Evolutionary conservation across 768 basidiomycete species (phyloP).

Genomic region (Clathrus columnatus): DNA sequence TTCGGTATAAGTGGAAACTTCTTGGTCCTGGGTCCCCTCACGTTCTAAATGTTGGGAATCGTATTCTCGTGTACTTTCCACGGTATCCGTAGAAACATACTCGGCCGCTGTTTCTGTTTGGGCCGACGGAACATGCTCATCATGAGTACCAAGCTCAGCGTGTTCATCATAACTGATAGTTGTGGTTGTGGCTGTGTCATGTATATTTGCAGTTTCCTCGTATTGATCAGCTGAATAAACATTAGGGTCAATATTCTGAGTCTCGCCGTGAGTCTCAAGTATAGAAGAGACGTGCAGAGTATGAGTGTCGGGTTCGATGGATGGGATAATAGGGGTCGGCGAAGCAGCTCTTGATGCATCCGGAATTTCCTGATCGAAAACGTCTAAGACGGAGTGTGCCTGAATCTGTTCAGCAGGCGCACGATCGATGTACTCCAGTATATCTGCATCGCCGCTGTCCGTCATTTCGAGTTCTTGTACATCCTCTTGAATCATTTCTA

Average conservation of each 20-base stretch:
- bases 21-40: background rate
- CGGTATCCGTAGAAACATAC: background rate
- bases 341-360: slow-evolving; percentile 6
- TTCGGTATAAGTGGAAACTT: background rate
- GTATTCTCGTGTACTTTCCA: background rate
- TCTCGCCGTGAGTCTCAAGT: background rate
- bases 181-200: too few relatives aligned
- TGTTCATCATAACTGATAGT: too few relatives aligned
- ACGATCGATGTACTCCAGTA: background rate
- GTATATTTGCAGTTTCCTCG: background rate
- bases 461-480: slow-evolving; percentile 10
- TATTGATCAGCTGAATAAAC: background rate
- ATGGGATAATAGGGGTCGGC: background rate
- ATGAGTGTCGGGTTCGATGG: background rate
- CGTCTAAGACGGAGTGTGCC: background rate
- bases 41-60: background rate
- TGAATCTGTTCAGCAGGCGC: background rate
- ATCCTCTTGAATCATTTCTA: slow-evolving; percentile 9
- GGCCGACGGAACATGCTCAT: background rate
- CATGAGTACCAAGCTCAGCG: background rate
- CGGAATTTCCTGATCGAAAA: slow-evolving; percentile 8
- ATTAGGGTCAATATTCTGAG: background rate
- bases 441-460: background rate
- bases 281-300: background rate
- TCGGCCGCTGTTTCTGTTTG: background rate